Base-by-base conservation (phyloP, 2,329 filamentous ascomycete genomes). In the Pseudogymnoascus sp. region DNA sequence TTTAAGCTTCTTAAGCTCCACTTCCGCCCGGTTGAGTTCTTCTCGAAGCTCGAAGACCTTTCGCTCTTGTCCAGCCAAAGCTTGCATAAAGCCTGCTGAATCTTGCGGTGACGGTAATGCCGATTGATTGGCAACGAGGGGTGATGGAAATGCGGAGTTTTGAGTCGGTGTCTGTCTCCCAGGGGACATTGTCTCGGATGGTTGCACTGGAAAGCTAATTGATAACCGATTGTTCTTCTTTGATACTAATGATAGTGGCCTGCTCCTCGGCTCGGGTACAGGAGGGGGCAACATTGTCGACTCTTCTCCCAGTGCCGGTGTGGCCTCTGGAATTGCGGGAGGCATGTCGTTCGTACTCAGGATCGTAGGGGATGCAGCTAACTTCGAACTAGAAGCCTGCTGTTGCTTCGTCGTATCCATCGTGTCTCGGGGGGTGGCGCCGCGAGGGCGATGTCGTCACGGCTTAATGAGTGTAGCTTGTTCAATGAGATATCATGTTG, bases 51-150 rank as follows among this genome's bases (percentile, higher is more conserved):
- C 95, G 63, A 99, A 78, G 1, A 99, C 93, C 68, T 86, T 87
- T 63, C 95, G 84, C 77, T 99, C 95, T 77, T 97, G 93, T 12
- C 91, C 88, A 49, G 95, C 95, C 70, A 99, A 89, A 63, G 93
- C 89, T 65, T 91, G 93, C 68, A 99, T 87, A 70, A 97, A 90
- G 0, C 66, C 69, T 23, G 60, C 69, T 4, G 71, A 65, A 62
- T 74, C 72, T 38, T 66, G 69, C 12, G 70, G 69, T 3, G 71
- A 72, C 12, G 65, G 64, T 18, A 60, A 38, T 31, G 68, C 63
- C 21, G 64, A 36, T 11, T 63, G 63, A 7, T 72, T 69, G 36
- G 66, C 63, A 16, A 69, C 68, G 21, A 69, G 71, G 6, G 67
- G 65, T 38, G 62, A 61, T 61, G 62, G 25, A 59, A 61, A 70